Evolutionary conservation across 345 rosid species (phyloP), one percentile per base, ranked within the genome.

Genomic region (Rhizophora mangle): DNA sequence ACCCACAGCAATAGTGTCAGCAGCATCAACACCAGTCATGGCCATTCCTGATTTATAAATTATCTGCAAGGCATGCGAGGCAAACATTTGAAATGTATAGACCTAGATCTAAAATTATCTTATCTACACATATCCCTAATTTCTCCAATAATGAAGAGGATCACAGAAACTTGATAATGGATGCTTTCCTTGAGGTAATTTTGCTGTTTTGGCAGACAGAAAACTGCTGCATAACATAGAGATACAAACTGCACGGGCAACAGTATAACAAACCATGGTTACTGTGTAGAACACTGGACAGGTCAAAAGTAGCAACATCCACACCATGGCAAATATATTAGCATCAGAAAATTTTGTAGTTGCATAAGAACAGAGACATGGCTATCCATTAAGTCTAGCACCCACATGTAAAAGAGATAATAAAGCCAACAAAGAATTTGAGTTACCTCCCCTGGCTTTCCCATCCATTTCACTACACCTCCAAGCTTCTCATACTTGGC

Each of bases 381-480:
- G 8, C 2, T 55, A 31, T 57, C 26, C 2, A 24, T 29, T 43
- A 15, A 43, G 49, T 13, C 49, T 3, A 13, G 49, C 19, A 43
- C 4, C 16, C 20, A n/a, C 20, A 18, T 9, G 34, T 74, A 16
- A 58, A 27, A 27, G 43, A 47, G 2, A 52, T 9, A 19, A 64
- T 15, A 36, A 18, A 20, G n/a, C 47, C 4, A 9, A 64, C 10
- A 59, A n/a, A 53, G 53, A 21, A 54, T 56, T 24, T 6, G 22
- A 60, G 60, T 72, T 68, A 90, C 98, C 97, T 89, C 85, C 71
- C 84, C 85, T 47, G 98, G 98, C 76, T 91, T 91, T 22, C 98
- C 98, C 92, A 91, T 94, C 97, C 97, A 94, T 79, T 83, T 94
- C 60, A 94, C 97, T 74, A 88, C 95, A 75, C 93, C 97, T 11